Evolutionary conservation across 257 asterid species (phyloP).

Genomic region (Capsicum chinense): DNA sequence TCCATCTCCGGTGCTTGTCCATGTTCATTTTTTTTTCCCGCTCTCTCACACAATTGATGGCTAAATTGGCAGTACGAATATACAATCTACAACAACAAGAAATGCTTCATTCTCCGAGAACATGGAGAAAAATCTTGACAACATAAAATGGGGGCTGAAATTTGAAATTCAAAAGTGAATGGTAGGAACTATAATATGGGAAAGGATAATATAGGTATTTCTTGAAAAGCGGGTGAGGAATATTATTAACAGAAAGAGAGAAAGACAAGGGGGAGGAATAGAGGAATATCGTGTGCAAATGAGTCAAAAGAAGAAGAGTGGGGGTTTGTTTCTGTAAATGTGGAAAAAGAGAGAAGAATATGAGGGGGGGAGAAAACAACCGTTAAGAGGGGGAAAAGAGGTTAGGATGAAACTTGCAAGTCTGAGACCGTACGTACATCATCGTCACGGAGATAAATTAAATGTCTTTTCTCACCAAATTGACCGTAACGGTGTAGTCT

Average conservation of each 20-base stretch:
- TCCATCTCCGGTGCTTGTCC: constrained; percentile 50
- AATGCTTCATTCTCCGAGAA: constrained; percentile 2
- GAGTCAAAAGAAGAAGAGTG: background rate
- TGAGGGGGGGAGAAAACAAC: too few species aligned
- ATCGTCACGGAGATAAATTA: background rate
- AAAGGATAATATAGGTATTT: background rate
- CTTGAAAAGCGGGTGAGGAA: constrained; percentile 30
- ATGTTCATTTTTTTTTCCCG: constrained; percentile 25
- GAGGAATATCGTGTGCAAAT: background rate
- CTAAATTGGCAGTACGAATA: background rate
- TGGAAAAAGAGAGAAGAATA: constrained; percentile 20
- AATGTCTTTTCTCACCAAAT: background rate
- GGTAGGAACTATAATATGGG: background rate
- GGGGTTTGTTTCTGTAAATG: background rate
- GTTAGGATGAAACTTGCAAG: background rate
- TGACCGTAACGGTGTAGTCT: background rate
- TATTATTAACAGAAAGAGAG: background rate
- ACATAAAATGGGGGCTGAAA: background rate
- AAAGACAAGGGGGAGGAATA: background rate
- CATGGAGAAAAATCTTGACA: background rate
- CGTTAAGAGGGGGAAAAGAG: too few species aligned
- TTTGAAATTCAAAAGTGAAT: too few species aligned
- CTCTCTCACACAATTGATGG: background rate
- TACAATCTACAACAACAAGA: background rate
- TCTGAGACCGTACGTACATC: background rate